These are phyloP conservation scores for Fusarium sp. DNA, from an alignment of 2,329 filamentous ascomycete genomes.

Conservation along the genomic window DNA sequence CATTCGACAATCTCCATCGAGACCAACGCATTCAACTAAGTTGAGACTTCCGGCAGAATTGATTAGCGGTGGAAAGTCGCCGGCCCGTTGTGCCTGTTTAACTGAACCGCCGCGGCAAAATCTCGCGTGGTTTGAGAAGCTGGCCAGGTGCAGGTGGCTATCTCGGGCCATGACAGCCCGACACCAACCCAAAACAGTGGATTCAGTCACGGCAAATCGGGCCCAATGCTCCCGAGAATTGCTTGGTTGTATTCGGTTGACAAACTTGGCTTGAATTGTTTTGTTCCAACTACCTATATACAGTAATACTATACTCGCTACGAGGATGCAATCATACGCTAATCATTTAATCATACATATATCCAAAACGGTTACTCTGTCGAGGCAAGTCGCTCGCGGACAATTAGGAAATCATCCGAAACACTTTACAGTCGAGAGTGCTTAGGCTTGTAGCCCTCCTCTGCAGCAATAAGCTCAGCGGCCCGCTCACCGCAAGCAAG, in stretches of 20 bases:
- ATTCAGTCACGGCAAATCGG: conserved; percentile 22
- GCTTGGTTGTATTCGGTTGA: not conserved
- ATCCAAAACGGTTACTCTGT: conserved; percentile 22
- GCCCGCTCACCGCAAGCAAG: conserved; percentile 84
- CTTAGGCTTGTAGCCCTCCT: conserved; percentile 64
- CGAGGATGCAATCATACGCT: conserved; percentile 33
- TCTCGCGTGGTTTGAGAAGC: conserved; percentile 5
- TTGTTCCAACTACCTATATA: conserved; percentile 24
- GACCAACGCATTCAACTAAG: not conserved
- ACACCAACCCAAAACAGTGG: conserved; percentile 3
- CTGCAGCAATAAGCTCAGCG: conserved; percentile 81
- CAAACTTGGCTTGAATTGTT: conserved; percentile 2
- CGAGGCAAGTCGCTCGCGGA: conserved; percentile 7
- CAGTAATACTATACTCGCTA: conserved; percentile 16
- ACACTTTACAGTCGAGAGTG: conserved; percentile 48
- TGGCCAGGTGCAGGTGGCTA: not conserved
- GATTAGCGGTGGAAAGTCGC: conserved; percentile 9
- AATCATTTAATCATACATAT: conserved; percentile 35
- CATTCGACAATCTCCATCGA: not conserved
- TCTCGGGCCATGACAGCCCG: conserved; percentile 14
- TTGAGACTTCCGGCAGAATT: not conserved
- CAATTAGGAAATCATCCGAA: not conserved
- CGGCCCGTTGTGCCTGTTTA: conserved; percentile 29
- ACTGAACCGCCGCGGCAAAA: conserved; percentile 16
- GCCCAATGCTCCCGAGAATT: conserved; percentile 16